Evolutionary conservation across 2,329 filamentous ascomycete genomes (phyloP).

Genomic region (Paraconiothyrium brasiliense): DNA sequence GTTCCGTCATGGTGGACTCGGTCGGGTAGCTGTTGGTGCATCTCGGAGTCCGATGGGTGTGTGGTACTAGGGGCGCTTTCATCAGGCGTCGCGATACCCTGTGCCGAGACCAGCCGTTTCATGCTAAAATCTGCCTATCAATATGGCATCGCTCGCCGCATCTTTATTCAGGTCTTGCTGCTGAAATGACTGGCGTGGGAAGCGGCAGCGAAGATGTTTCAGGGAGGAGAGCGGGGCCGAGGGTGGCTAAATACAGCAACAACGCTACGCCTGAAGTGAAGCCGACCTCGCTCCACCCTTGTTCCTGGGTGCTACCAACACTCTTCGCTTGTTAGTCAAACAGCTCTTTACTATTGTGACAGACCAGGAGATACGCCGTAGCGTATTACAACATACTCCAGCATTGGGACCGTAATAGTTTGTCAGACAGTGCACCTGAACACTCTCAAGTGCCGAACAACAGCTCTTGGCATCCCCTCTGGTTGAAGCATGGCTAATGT

Average conservation of each 20-base stretch:
- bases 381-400: background rate
- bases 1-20: background rate
- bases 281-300: background rate
- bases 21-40: slow-evolving; percentile 9
- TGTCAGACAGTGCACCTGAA: background rate
- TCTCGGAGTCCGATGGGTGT: slow-evolving; percentile 11
- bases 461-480: background rate
- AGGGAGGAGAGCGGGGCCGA: slow-evolving; percentile 6
- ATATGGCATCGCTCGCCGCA: background rate
- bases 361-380: background rate
- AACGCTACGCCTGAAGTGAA: background rate
- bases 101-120: background rate
- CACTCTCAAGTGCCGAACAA: background rate
- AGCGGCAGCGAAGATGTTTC: background rate
- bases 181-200: background rate
- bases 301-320: background rate
- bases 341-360: background rate
- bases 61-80: background rate
- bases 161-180: background rate
- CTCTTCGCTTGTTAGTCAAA: background rate
- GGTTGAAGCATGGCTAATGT: background rate
- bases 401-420: background rate
- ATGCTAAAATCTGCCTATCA: background rate
- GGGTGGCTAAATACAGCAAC: slow-evolving; percentile 3
- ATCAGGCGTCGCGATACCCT: background rate